phyloP scores from a whole-genome alignment of 108 stramenopile species.

The Cyclotella atomus region DNA sequence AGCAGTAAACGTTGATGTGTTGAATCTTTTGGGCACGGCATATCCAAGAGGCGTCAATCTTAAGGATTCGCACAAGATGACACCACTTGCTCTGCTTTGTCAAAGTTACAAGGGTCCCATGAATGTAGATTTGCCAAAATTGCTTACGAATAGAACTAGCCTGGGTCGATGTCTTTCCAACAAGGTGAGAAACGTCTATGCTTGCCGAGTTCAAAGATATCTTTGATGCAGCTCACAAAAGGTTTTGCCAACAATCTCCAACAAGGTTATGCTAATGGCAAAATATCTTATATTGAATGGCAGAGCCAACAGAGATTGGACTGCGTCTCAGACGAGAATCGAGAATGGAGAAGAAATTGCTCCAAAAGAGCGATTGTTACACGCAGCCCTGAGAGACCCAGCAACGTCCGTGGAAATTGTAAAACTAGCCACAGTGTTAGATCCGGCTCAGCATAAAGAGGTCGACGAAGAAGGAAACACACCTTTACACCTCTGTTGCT shows the following conservation, averaged over 20 bases:
- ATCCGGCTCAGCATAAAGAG: background rate
- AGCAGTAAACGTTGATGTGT: conserved; percentile 28
- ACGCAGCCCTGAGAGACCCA: conserved; percentile 14
- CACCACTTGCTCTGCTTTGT: conserved; percentile 22
- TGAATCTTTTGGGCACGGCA: conserved; percentile 19
- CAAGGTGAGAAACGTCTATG: background rate
- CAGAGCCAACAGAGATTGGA: conserved; percentile 18
- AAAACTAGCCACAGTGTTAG: conserved; percentile 6
- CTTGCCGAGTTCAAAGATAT: no score
- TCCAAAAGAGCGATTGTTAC: conserved; percentile 15
- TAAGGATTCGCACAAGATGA: conserved; percentile 9
- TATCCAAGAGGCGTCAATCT: conserved; percentile 19
- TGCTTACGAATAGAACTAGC: background rate
- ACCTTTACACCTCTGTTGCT: conserved; percentile 18
- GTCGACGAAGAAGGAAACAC: conserved; percentile 15
- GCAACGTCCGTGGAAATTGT: conserved; percentile 20
- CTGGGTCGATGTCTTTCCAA: conserved; percentile 4
- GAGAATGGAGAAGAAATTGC: background rate
- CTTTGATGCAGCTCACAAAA: no score
- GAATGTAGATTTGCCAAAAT: conserved; percentile 24
- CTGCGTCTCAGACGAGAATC: background rate
- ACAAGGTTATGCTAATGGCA: conserved; percentile 24
- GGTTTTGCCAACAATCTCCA: conserved; percentile 5
- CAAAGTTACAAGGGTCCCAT: conserved; percentile 15
- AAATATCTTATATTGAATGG: conserved; percentile 17